Evolutionary conservation across 305 asterid genomes (phyloP), one percentile per base, ranked within the genome.

Genomic region (Galium porrigens): DNA sequence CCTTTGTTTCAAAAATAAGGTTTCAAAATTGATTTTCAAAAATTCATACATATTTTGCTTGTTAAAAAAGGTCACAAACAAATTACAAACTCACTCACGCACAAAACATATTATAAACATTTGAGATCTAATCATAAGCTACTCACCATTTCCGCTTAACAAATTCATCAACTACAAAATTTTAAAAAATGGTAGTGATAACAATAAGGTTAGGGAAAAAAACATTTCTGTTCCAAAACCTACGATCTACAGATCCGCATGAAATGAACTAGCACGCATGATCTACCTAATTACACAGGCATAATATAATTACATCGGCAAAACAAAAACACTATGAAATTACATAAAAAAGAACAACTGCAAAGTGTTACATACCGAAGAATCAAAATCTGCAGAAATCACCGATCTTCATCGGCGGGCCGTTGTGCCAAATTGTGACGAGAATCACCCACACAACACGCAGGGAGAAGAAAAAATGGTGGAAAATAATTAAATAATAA

Each of bases 371-470:
- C 48, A 4, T 27, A 66, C 76, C 78, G 69, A 74, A n/a, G 44
- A 81, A 76, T 73, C 75, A 68, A 54, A 72, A 67, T 68, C 67
- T 6, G 56, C 54, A 32, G 22, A 30, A 68, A 59, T 64, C 78
- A 76, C 81, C 83, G 85, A 81, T 72, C 61, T 70, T 78, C 84
- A 78, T 77, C 87, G 76, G 80, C 68, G 78, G 77, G 69, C 68
- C 75, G 76, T 74, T 77, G 79, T 54, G 75, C 71, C 74, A 66
- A 74, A 71, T 60, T 67, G 81, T 53, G 77, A 76, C 70, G 65
- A 60, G 68, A 71, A 68, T 42, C 77, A 63, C 81, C 78, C 77
- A 33, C 74, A 64, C 63, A 64, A 61, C 70, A 36, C 63, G 63
- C 66, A 65, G 59, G 59, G 48, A n/a, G 44, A 32, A 51, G 41